phyloP scores from a whole-genome alignment of 352 stramenopile species.

The Globisporangium abappressorium region DNA sequence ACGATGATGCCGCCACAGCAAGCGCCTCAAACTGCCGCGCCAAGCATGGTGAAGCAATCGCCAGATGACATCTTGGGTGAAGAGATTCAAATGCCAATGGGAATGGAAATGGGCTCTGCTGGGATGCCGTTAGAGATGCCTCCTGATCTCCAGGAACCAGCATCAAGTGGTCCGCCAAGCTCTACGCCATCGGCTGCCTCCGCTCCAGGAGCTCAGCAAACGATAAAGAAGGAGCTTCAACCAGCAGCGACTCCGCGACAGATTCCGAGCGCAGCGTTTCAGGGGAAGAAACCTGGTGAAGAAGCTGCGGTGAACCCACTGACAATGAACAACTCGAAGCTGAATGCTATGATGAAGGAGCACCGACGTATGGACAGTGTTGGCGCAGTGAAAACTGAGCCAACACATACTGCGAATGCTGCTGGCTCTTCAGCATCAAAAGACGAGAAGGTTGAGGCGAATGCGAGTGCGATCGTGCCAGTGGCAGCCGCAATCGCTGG shows the following conservation, averaged over 20 bases:
- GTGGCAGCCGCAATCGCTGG: conserved; percentile 15
- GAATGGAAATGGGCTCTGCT: conserved; percentile 21
- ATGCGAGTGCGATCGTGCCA: conserved; percentile 13
- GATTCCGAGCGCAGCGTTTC: neutral
- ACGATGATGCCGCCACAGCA: conserved; percentile 1
- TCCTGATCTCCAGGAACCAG: conserved; percentile 50
- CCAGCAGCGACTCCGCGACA: neutral
- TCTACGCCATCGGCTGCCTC: neutral
- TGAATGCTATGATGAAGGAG: conserved; percentile 86
- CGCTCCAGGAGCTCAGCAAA: neutral
- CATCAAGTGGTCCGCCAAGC: conserved; percentile 16
- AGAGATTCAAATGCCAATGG: conserved; percentile 32
- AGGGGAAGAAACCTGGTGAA: conserved; percentile 5
- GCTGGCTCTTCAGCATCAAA: neutral
- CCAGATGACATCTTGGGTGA: conserved; percentile 53
- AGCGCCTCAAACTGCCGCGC: neutral
- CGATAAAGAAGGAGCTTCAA: conserved; percentile 29
- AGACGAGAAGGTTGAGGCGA: conserved; percentile 12
- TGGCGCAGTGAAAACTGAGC: conserved; percentile 23
- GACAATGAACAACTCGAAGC: conserved; percentile 84
- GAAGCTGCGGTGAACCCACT: conserved; percentile 53
- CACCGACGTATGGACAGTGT: conserved; percentile 69
- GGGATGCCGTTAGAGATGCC: conserved; percentile 59
- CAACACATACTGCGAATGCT: neutral
- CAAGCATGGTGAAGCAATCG: conserved; percentile 29